Evolutionary conservation across 208 protist species (phyloP).

Genomic region (Zelonia costaricensis): DNA sequence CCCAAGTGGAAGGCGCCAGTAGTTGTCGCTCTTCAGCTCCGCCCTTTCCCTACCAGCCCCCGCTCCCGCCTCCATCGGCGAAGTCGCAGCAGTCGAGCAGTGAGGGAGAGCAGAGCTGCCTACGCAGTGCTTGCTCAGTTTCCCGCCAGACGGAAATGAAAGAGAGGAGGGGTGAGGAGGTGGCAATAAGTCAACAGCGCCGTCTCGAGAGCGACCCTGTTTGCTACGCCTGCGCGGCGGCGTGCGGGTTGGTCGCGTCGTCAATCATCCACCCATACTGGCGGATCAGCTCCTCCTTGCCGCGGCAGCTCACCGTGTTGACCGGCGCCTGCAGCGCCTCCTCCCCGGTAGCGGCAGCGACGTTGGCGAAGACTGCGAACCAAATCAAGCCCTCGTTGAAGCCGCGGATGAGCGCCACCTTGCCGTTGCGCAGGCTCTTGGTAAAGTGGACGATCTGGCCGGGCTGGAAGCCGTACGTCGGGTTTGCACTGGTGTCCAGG

Average conservation of each 20-base stretch:
- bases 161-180: too few species aligned
- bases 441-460: conserved; percentile 88
- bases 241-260: conserved; percentile 39
- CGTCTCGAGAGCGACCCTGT: too few species aligned
- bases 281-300: conserved; percentile 85
- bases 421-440: conserved; percentile 87
- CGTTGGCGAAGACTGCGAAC: conserved; percentile 74
- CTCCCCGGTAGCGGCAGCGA: conserved; percentile 42
- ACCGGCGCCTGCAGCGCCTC: conserved; percentile 70
- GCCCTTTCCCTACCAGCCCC: too few species aligned
- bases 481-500: conserved; percentile 37
- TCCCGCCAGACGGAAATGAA: too few species aligned
- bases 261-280: conserved; percentile 89
- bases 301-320: conserved; percentile 75
- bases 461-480: conserved; percentile 61
- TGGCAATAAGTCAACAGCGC: too few species aligned
- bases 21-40: too few species aligned
- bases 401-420: conserved; percentile 83
- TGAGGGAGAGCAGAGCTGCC: too few species aligned
- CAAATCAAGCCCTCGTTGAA: conserved; percentile 68
- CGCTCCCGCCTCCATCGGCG: too few species aligned
- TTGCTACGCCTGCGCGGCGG: conserved; percentile 2
- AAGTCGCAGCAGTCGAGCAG: too few species aligned
- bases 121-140: too few species aligned
- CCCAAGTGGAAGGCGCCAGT: too few species aligned